Conservation (phyloP, 1,284 basidiomycete species). For the Leccinum griseonigrum region DNA sequence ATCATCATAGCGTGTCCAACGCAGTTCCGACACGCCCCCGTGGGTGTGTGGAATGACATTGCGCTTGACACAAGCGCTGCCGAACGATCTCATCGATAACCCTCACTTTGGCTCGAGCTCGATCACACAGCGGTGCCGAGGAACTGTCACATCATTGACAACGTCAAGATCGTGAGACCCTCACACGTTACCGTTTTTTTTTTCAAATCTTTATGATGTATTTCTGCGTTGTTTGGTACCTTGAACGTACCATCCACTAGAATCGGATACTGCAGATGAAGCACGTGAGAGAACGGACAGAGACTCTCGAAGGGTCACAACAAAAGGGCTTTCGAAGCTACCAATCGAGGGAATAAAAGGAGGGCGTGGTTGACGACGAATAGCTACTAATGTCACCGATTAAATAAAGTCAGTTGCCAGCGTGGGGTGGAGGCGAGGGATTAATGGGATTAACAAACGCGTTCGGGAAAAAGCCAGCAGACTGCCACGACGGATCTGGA, state of each 20-base stretch:
- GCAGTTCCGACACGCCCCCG: no score
- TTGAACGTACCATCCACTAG: slow-evolving; percentile 18
- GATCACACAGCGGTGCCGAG: background rate
- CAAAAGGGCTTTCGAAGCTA: background rate
- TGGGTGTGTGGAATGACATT: background rate
- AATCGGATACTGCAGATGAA: slow-evolving; percentile 30
- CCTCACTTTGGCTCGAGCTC: background rate
- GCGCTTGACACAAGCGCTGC: background rate
- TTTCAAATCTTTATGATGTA: slow-evolving; percentile 39
- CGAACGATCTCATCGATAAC: background rate
- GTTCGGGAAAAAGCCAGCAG: slow-evolving; percentile 43
- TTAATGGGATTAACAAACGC: slow-evolving; percentile 47
- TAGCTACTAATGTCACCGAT: slow-evolving; percentile 18
- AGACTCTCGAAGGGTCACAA: background rate
- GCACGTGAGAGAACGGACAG: slow-evolving; percentile 16
- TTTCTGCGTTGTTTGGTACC: slow-evolving; percentile 31
- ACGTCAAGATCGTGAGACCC: background rate
- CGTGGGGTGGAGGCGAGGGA: slow-evolving; percentile 52
- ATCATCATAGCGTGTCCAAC: no score
- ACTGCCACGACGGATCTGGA: slow-evolving; percentile 48
- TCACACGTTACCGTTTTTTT: slow-evolving; percentile 14
- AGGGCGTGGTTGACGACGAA: background rate
- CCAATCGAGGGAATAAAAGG: background rate
- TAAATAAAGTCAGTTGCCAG: slow-evolving; percentile 41
- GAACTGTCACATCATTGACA: background rate